phyloP scores from a whole-genome alignment of 352 stramenopile genomes.

The Pythium monospermum region DNA sequence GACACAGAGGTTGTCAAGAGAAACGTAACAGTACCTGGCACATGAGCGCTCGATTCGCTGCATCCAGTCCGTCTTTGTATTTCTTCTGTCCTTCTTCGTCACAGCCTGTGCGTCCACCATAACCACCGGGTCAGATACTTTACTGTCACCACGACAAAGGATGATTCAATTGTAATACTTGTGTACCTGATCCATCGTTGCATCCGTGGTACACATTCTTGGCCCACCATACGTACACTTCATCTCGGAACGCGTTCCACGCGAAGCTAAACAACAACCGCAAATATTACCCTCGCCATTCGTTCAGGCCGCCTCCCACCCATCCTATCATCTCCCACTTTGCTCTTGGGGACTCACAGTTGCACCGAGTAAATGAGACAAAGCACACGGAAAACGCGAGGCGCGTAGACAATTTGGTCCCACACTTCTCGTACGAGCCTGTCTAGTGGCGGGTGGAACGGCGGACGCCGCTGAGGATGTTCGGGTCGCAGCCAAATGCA shows the following conservation, averaged over 20 bases:
- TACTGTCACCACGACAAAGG: not conserved
- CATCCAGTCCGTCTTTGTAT: constrained; percentile 55
- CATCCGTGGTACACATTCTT: constrained; percentile 64
- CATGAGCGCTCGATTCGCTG: constrained; percentile 55
- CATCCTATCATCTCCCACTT: too few relatives aligned
- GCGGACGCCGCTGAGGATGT: constrained; percentile 48
- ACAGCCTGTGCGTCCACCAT: constrained; percentile 24
- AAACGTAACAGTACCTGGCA: constrained; percentile 26
- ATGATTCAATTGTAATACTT: too few relatives aligned
- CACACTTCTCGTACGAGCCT: constrained; percentile 49
- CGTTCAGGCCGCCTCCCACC: too few relatives aligned
- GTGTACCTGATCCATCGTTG: constrained; percentile 35
- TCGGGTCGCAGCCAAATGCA: constrained; percentile 59
- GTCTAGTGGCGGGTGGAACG: constrained; percentile 47
- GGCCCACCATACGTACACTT: constrained; percentile 73
- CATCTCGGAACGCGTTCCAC: constrained; percentile 68
- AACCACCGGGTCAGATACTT: not conserved
- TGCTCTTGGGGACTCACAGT: constrained; percentile 26
- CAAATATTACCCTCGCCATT: not conserved
- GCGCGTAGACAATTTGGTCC: constrained; percentile 60
- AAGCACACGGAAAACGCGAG: constrained; percentile 57
- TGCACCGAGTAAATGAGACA: constrained; percentile 68
- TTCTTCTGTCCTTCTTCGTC: constrained; percentile 23
- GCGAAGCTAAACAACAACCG: constrained; percentile 33
- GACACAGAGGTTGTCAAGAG: too few relatives aligned